A percentile compares a stretch with the other conserved stretches of the same genome.
These are phyloP conservation scores for Aspergillus hancockii DNA, from an alignment of 495 filamentous ascomycete species.

Conservation along the genomic window DNA sequence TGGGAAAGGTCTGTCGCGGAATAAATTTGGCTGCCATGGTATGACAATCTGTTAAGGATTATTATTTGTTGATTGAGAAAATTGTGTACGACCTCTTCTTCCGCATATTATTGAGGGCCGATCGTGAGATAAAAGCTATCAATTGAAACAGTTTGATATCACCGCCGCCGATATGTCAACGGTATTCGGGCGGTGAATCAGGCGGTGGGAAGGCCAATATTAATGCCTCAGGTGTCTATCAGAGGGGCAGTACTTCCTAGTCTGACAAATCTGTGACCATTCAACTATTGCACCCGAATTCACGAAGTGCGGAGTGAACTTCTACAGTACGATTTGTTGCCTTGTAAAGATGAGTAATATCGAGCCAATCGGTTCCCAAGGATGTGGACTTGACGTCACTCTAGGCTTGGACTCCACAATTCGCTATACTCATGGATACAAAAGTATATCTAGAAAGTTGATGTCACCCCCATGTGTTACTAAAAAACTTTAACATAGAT, in stretches of 20 bases:
- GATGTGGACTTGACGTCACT: background rate
- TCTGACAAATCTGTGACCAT: background rate
- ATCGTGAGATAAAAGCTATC: background rate
- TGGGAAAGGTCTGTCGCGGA: conserved; percentile 71
- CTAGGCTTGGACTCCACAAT: background rate
- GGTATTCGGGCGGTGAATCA: conserved; percentile 5
- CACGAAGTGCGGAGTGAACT: background rate
- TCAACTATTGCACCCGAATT: no score
- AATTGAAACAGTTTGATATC: background rate
- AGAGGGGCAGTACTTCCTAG: background rate
- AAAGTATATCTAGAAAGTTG: background rate
- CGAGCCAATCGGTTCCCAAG: background rate
- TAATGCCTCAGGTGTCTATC: background rate
- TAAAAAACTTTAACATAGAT: background rate
- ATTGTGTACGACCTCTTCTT: background rate
- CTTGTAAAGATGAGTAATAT: background rate
- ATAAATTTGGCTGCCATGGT: conserved; percentile 56
- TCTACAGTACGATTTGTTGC: background rate
- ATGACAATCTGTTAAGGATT: background rate
- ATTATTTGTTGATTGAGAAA: background rate
- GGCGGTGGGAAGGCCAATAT: no score
- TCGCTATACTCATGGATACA: background rate
- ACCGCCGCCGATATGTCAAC: background rate
- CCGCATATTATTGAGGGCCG: conserved; percentile 9
- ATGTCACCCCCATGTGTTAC: background rate